Evolutionary conservation across 768 basidiomycete genomes (phyloP).

Genomic region (Asterophora lycoperdoides): DNA sequence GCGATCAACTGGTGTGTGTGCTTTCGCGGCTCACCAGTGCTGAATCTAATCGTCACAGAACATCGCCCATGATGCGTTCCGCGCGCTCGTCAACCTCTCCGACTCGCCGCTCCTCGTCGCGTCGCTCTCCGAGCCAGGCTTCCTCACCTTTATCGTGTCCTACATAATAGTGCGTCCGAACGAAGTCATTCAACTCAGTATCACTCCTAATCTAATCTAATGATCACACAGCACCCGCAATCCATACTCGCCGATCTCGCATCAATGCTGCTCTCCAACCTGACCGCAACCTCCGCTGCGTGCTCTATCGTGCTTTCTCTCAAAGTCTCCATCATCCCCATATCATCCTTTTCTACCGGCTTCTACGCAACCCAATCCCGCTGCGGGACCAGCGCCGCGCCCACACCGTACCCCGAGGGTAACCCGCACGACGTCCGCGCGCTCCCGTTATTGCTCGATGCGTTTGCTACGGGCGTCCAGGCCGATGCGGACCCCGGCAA

Average conservation of each 20-base stretch:
- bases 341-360: slow-evolving; percentile 35
- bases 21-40: background rate
- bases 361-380: slow-evolving; percentile 76
- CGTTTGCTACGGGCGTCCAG: slow-evolving; percentile 61
- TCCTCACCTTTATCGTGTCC: slow-evolving; percentile 78
- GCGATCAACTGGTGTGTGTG: slow-evolving; percentile 73
- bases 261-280: slow-evolving; percentile 96
- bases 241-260: slow-evolving; percentile 91
- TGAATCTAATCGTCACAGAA: slow-evolving; percentile 42
- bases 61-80: slow-evolving; percentile 91
- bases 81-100: slow-evolving; percentile 89
- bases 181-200: background rate
- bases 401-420: slow-evolving; percentile 63
- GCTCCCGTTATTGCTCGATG: slow-evolving; percentile 82
- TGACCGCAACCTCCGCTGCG: slow-evolving; percentile 70
- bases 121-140: slow-evolving; percentile 65
- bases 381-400: slow-evolving; percentile 73
- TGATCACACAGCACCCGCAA: slow-evolving; percentile 70
- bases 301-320: slow-evolving; percentile 62
- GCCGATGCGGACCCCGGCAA: slow-evolving; percentile 43
- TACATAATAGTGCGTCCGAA: slow-evolving; percentile 77
- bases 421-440: slow-evolving; percentile 54
- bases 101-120: slow-evolving; percentile 70
- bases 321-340: slow-evolving; percentile 58
- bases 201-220: slow-evolving; percentile 1